phyloP scores from a whole-genome alignment of 345 rosid genomes.

The Pistacia integerrima region DNA sequence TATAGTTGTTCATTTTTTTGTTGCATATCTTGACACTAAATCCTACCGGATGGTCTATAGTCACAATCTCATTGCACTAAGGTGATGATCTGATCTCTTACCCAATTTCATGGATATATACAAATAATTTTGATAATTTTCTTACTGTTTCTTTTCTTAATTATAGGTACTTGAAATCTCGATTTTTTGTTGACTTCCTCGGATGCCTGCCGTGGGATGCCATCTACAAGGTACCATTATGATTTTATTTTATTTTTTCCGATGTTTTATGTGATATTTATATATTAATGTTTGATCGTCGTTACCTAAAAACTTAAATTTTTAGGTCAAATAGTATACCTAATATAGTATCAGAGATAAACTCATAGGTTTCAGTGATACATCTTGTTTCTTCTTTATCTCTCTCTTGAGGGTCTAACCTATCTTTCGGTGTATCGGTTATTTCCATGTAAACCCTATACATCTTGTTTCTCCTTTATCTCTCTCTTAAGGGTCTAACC shows the following conservation, averaged over 20 bases:
- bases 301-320: too few relatives aligned
- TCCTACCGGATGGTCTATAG: slow-evolving; percentile 55
- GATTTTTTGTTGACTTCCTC: slow-evolving; percentile 61
- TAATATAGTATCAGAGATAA: too few relatives aligned
- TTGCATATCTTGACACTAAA: slow-evolving; percentile 60
- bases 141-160: background rate
- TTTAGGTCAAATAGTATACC: too few relatives aligned
- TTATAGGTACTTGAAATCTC: slow-evolving; percentile 70
- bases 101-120: background rate
- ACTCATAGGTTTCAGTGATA: too few relatives aligned
- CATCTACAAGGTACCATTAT: slow-evolving; percentile 58
- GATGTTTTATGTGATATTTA: background rate
- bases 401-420: too few relatives aligned
- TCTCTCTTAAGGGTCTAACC: too few relatives aligned
- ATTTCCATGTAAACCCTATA: too few relatives aligned
- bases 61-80: slow-evolving; percentile 59
- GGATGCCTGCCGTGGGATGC: slow-evolving; percentile 90
- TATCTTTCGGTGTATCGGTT: too few relatives aligned
- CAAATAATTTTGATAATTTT: too few relatives aligned
- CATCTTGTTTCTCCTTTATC: too few relatives aligned
- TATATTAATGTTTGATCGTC: background rate
- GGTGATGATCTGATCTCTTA: slow-evolving; percentile 31
- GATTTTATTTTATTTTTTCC: background rate
- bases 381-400: too few relatives aligned
- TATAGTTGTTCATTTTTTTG: slow-evolving; percentile 61